Base-by-base conservation (phyloP, 2,329 filamentous ascomycete genomes). In the Pleomassaria siparia region DNA sequence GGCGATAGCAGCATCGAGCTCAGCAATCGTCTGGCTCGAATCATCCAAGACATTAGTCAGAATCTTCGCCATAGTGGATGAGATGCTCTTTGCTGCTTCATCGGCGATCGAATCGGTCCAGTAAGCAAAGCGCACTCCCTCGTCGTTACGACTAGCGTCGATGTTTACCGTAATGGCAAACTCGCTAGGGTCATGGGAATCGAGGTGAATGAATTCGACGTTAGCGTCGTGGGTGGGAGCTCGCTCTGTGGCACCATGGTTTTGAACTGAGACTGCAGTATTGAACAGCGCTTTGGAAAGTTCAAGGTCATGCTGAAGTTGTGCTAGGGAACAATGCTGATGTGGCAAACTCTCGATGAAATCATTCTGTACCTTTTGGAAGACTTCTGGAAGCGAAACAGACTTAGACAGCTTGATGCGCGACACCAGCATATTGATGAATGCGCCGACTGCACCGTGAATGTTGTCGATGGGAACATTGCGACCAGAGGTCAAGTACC, bases 381-480 rank as follows among this genome's bases (percentile, higher is more conserved):
- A 56, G 9, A 67, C 43, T 4, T 59, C 51, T 2, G 60, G 37
- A 8, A 69, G 47, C 7, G 56, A 48, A 12, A 33, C 37, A 10
- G 55, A 47, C 8, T 45, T 44, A 12, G 52, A 46, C 7, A 69
- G 26, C 2, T 51, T 39, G 12, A 58, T 44, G 2, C 65, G 58
- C 13, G 56, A 64, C 12, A 67, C 64, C 25, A 67, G 46, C 64
- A 75, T 75, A 47, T 73, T 74, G 47, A 76, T 72, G 46, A 74
- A 73, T 3, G 73, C 65, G 1, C 77, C 77, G 35, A 79, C 72
- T 16, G 74, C 73, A 21, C 73, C 69, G 40, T 77, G 67, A 10
- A 80, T 74, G 2, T 70, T 70, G 4, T 70, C 59, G 8, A 80
- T 62, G 2, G 74, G 73, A 12, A 74, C 66, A 54, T 80, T 76